Evolutionary conservation across 805 yeast species (phyloP).

Genomic region (Cyberlindnera xylosilytica): DNA sequence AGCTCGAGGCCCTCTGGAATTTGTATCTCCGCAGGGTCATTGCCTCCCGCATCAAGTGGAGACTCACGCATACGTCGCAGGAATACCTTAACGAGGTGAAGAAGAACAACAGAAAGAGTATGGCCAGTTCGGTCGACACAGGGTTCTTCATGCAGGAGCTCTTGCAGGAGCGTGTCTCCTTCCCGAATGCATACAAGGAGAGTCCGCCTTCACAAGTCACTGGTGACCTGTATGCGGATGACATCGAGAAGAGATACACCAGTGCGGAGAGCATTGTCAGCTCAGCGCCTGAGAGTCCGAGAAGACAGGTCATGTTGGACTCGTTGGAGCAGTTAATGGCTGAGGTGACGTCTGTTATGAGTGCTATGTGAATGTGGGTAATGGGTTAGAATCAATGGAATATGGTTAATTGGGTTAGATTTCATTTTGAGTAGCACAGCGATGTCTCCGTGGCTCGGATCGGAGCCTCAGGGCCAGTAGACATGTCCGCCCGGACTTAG

Average conservation of each 20-base stretch:
- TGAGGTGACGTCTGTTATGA: conserved; percentile 19
- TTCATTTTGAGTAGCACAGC: no score
- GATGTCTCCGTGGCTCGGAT: no score
- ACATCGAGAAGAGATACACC: conserved; percentile 1
- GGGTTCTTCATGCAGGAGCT: conserved; percentile 18
- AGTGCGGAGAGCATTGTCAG: conserved; percentile 5
- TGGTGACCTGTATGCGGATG: background rate
- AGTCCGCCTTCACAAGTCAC: conserved; percentile 4
- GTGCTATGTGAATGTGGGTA: conserved; percentile 1
- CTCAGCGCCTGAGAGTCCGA: conserved; percentile 7
- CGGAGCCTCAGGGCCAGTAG: no score
- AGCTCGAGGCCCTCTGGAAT: conserved; percentile 30
- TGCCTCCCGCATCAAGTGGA: conserved; percentile 31
- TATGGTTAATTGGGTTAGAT: no score
- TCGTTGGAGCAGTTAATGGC: conserved; percentile 23
- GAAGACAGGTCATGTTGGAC: conserved; percentile 18
- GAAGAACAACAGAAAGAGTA: conserved; percentile 9
- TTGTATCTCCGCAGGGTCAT: conserved; percentile 31
- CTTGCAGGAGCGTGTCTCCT: conserved; percentile 6
- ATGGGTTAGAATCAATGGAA: background rate
- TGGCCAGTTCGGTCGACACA: conserved; percentile 24
- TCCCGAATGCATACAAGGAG: conserved; percentile 9
- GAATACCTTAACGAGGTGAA: conserved; percentile 6
- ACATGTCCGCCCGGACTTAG: no score
- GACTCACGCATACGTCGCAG: conserved; percentile 23